Base-by-base conservation (phyloP, 1,284 basidiomycete genomes). In the Cryptococcus sp. region DNA sequence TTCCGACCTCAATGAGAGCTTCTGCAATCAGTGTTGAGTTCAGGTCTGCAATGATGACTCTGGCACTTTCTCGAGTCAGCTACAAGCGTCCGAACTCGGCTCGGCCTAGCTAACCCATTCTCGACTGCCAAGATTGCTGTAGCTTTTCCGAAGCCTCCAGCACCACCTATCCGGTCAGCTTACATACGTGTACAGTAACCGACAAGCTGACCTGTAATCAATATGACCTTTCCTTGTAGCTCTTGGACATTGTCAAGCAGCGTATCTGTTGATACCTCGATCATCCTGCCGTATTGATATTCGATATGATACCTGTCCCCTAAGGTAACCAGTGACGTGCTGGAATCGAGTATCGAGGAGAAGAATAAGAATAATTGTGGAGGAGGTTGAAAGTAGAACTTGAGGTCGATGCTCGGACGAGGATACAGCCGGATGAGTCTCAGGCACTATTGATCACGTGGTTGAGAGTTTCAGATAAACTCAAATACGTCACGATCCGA, bases 31-130 rank as follows among this genome's bases (percentile, higher is more conserved):
- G 15, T n/a, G 41, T 38, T 4, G 53, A 41, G 35, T 59, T 60
- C 6, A 63, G 50, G 45, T 67, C 65, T 14, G 58, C 62, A 13
- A 64, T 47, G 35, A 67, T 50, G 13, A 67, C 58, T 31, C 55
- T 54, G 5, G 62, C 62, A 5, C 62, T 64, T 23, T 14, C 4
- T 7, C 3, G 35, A 13, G 45, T 23, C 23, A 23, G 23, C 13
- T 34, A 11, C 32, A 13, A 31, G 8, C 23, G 45, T 46, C 46
- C 15, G 47, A 49, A 10, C 32, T 50, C 14, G 15, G 23, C 33
- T 33, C 15, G 15, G 7, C 11, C n/a, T 42, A 7, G 48, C 55
- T 50, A 50, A 62, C 63, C 63, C 58, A 38, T 50, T 34, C 34
- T 52, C 32, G 7, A 52, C 53, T 15, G 52, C 57, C 34, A 53